Conservation (phyloP, 192 early-diverging fungal species). For the Backusella parvicylindrica region DNA sequence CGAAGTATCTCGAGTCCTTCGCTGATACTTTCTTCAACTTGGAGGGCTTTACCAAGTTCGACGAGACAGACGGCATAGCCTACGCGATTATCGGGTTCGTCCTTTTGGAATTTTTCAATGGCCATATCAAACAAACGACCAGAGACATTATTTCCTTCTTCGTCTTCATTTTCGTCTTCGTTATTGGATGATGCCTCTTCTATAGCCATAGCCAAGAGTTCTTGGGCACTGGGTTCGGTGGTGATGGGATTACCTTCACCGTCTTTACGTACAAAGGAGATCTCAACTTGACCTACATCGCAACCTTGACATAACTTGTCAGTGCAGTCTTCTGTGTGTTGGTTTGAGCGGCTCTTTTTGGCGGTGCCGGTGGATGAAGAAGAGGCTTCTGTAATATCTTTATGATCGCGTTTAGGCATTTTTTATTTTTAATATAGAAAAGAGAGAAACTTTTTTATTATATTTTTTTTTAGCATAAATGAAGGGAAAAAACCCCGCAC, state of each 20-base stretch:
- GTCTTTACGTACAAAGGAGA: slow-evolving; percentile 47
- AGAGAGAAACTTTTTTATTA: background rate
- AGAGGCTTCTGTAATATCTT: background rate
- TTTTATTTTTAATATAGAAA: background rate
- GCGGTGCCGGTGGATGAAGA: background rate
- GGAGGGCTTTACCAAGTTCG: slow-evolving; percentile 24
- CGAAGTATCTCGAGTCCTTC: slow-evolving; percentile 27
- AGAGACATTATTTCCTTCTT: slow-evolving; percentile 29
- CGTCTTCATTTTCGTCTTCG: slow-evolving; percentile 7
- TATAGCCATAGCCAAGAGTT: slow-evolving; percentile 57
- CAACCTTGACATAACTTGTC: slow-evolving; percentile 57
- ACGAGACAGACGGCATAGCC: slow-evolving; percentile 30
- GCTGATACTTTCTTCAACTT: slow-evolving; percentile 30
- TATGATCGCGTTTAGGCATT: slow-evolving; percentile 12
- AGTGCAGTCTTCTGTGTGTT: slow-evolving; percentile 54
- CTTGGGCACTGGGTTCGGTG: slow-evolving; percentile 42
- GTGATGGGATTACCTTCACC: slow-evolving; percentile 25
- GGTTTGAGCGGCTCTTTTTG: background rate
- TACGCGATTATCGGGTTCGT: slow-evolving; percentile 37
- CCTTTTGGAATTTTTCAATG: slow-evolving; percentile 41
- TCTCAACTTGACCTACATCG: slow-evolving; percentile 57
- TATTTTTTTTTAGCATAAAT: background rate
- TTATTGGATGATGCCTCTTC: slow-evolving; percentile 33
- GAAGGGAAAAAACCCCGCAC: background rate
- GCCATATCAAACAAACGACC: slow-evolving; percentile 55